Percentiles rank a stretch among this genome's conserved stretches.
Evolutionary conservation across 371 early-diverging fungal species (phyloP).

Genomic region (Mortierella sp.): DNA sequence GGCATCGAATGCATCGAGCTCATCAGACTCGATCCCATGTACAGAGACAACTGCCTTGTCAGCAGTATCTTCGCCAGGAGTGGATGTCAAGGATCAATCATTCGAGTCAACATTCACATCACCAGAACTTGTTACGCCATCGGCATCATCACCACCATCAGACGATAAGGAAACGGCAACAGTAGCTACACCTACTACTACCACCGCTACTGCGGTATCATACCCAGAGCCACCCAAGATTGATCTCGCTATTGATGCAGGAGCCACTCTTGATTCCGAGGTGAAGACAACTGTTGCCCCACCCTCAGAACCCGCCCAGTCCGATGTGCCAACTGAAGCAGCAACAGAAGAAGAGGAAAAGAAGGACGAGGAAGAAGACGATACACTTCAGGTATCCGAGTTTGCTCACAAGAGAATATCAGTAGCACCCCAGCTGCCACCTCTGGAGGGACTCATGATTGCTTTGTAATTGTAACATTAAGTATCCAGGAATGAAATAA

Average conservation of each 20-base stretch:
- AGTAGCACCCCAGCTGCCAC: constrained; percentile 29
- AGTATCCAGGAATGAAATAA: not conserved
- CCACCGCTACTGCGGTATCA: constrained; percentile 11
- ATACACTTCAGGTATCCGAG: constrained; percentile 2
- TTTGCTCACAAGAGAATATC: constrained; percentile 10
- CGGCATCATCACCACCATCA: constrained; percentile 11
- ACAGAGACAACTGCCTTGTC: constrained; percentile 38
- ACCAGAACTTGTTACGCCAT: constrained; percentile 9
- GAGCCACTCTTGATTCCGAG: constrained; percentile 9
- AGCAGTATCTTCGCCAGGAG: constrained; percentile 32
- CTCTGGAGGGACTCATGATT: constrained; percentile 46
- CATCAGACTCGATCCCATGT: constrained; percentile 27
- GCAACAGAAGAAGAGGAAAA: not conserved
- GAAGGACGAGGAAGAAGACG: not conserved
- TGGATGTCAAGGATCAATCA: constrained; percentile 26
- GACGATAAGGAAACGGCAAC: not conserved
- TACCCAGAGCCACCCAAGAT: constrained; percentile 14
- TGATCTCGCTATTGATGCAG: constrained; percentile 25
- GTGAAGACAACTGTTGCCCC: no score
- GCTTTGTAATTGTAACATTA: constrained; percentile 18
- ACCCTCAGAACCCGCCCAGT: not conserved
- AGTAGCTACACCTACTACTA: constrained; percentile 1
- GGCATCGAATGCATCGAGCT: constrained; percentile 22
- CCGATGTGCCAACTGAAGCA: not conserved
- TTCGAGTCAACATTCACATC: constrained; percentile 38